These are phyloP conservation scores for Verbascum thapsus DNA, from an alignment of 257 asterid genomes.

Conservation along the genomic window DNA sequence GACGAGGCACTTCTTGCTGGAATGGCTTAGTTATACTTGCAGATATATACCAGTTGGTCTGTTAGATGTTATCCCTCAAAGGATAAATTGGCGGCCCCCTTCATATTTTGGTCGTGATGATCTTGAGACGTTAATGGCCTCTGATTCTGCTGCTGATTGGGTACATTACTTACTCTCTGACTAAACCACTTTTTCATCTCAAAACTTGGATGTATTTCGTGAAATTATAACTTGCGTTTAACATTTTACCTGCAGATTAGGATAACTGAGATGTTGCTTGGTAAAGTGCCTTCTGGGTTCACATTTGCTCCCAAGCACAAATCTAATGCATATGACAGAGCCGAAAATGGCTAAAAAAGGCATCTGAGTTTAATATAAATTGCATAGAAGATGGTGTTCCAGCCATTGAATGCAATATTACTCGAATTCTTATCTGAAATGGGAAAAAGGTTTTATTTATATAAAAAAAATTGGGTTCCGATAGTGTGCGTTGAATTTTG, in stretches of 20 bases:
- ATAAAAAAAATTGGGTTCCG: not conserved
- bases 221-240: conserved; percentile 10
- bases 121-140: conserved; percentile 93
- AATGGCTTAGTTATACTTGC: conserved; percentile 86
- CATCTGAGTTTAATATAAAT: not conserved
- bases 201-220: not conserved
- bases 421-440: not conserved
- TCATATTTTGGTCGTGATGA: conserved; percentile 86
- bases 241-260: conserved; percentile 57
- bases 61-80: conserved; percentile 74
- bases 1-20: conserved; percentile 86
- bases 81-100: conserved; percentile 89
- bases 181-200: not conserved
- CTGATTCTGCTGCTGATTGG: conserved; percentile 99
- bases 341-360: conserved; percentile 72
- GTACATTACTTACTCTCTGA: conserved; percentile 35
- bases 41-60: conserved; percentile 93
- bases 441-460: not conserved
- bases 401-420: not conserved
- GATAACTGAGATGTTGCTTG: conserved; percentile 88
- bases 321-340: conserved; percentile 87
- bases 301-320: conserved; percentile 93
- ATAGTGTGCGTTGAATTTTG: not conserved
- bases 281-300: conserved; percentile 90
- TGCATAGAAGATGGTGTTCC: not conserved